Base-by-base conservation (phyloP, 345 rosid species). In the Melastoma malabathricum region DNA sequence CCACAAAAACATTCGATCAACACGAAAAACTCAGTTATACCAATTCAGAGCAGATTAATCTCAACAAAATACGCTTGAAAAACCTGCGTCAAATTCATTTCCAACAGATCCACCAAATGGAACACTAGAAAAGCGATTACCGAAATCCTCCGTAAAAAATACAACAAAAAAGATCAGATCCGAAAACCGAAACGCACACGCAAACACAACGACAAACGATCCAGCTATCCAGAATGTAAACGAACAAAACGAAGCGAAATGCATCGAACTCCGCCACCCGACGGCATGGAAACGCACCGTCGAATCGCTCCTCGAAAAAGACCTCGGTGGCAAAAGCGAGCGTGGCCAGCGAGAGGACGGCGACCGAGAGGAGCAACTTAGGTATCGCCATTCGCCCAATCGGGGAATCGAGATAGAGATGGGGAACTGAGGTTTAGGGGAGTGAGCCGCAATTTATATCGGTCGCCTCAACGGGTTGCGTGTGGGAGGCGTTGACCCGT, bases 261-360 rank as follows among this genome's bases (percentile, higher is more conserved):
- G 7, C 25, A 22, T 22, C 25, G 25, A 22, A 22, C 25, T 22
- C 25, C 25, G 25, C 25, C 25, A 22, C 25, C 25, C 25, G 25
- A 22, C 25, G 25, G 25, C 2, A 22, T 22, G 3, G n/a, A 16
- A 8, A 5, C 18, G 18, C 78, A 92, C 98, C 96, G 18, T 82
- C 85, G 60, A 87, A 90, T 9, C 82, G 94, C 29, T 90, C 98
- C 63, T 90, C 98, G 68, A 93, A 93, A 73, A 82, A 74, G 54
- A 85, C 89, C 38, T 62, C 51, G 10, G 97, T 84, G 7, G 82
- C 41, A 9, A 34, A 76, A 7, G 81, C 80, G 65, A 78, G 48
- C 38, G 74, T 75, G 0, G 75, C 17, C 19, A 52, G 27, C 15
- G 68, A 71, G 58, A 59, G 47, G 27, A 68, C 61, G 9, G 59